phyloP scores from a whole-genome alignment of 1,284 basidiomycete genomes.

The Trichosporon ovoides region DNA sequence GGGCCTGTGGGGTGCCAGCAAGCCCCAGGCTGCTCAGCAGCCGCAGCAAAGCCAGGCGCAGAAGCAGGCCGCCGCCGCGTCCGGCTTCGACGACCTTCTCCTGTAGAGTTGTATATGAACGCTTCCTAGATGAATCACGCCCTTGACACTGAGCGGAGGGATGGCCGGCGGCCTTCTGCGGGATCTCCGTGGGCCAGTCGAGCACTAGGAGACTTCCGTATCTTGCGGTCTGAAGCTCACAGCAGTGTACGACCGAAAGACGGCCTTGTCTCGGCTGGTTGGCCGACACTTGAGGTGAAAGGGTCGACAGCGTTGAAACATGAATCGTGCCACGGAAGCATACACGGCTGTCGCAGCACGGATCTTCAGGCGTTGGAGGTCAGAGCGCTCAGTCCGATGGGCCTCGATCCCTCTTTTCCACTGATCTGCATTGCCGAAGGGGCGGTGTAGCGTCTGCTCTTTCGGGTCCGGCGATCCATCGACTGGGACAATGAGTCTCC shows the following conservation, averaged over 20 bases:
- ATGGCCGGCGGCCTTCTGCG: too few relatives aligned
- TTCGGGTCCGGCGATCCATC: too few relatives aligned
- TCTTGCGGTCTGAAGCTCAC: too few relatives aligned
- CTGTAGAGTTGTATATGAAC: constrained; percentile 14
- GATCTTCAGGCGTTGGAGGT: too few relatives aligned
- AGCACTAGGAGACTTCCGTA: background rate
- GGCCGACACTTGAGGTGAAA: too few relatives aligned
- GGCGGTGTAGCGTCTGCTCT: too few relatives aligned
- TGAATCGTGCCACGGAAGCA: background rate
- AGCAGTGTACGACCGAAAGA: too few relatives aligned
- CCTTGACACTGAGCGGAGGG: too few relatives aligned
- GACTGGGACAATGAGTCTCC: too few relatives aligned
- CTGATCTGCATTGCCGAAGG: too few relatives aligned
- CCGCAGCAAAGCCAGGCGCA: constrained; percentile 10
- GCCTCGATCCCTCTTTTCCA: too few relatives aligned
- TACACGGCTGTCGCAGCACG: background rate
- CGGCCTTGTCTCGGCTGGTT: too few relatives aligned
- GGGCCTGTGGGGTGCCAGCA: constrained; percentile 62
- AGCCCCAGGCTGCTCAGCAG: background rate
- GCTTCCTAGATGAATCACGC: background rate
- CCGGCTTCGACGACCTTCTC: constrained; percentile 30
- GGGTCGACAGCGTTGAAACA: background rate
- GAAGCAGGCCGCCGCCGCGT: constrained; percentile 17
- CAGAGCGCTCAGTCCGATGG: background rate
- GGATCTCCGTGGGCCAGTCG: background rate